A percentile compares a stretch with the other conserved stretches of the same genome.
These are phyloP conservation scores for Ustilago shanxiensis DNA, from an alignment of 1,284 basidiomycete genomes.

Conservation along the genomic window DNA sequence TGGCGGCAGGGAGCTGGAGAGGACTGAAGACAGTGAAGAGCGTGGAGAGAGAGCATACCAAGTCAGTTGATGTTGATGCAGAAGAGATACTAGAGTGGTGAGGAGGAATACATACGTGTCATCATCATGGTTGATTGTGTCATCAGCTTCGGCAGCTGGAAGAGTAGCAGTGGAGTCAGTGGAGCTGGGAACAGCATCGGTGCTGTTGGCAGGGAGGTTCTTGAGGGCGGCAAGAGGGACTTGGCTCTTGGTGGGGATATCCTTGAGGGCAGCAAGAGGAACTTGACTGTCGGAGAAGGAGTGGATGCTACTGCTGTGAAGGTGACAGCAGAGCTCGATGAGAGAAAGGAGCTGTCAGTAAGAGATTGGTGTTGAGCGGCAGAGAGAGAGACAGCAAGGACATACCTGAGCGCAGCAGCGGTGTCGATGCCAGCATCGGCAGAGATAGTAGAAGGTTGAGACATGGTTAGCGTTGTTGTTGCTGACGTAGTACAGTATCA, in stretches of 20 bases:
- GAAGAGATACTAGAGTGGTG: background rate
- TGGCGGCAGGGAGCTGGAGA: background rate
- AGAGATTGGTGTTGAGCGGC: background rate
- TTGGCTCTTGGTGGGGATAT: background rate
- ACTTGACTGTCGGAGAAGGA: background rate
- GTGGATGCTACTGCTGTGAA: background rate
- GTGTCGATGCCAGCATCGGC: background rate
- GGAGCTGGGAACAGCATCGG: background rate
- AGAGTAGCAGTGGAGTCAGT: background rate
- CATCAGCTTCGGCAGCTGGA: conserved; percentile 1
- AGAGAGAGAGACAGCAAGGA: background rate
- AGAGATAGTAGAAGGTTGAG: background rate
- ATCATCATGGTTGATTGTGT: background rate
- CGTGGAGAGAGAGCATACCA: background rate
- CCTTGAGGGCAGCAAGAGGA: conserved; percentile 3
- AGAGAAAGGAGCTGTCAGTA: background rate
- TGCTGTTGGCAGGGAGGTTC: background rate
- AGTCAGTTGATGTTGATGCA: conserved; percentile 1
- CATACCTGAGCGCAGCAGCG: background rate
- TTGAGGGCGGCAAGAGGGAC: background rate
- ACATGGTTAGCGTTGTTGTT: background rate
- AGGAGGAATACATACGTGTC: background rate
- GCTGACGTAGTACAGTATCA: background rate
- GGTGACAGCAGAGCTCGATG: background rate
- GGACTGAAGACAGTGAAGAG: background rate